Conservation (phyloP, 2,329 filamentous ascomycete genomes). For the Alternaria sp. region DNA sequence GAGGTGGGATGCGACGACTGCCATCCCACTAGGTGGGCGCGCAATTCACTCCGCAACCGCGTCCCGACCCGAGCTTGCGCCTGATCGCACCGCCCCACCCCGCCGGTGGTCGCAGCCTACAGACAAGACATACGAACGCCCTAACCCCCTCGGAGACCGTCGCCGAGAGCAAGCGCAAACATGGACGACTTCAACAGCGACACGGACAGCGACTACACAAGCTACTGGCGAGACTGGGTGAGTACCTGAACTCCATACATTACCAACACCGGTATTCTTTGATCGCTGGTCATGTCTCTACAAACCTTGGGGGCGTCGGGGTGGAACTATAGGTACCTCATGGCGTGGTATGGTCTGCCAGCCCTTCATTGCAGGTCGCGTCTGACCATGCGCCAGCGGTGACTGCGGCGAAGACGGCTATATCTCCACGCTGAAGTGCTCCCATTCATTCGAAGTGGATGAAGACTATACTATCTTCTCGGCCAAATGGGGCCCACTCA, state of each 20-base stretch:
- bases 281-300: conserved; percentile 1
- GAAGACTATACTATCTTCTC: conserved; percentile 1
- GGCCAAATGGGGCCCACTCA: conserved; percentile 4
- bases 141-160: not conserved
- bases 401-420: conserved; percentile 8
- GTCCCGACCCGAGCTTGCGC: conserved; percentile 18
- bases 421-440: conserved; percentile 8
- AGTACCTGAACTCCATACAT: conserved; percentile 51
- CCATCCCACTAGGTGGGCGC: conserved; percentile 25
- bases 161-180: conserved; percentile 25
- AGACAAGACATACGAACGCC: not conserved
- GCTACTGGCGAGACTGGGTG: conserved; percentile 99
- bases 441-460: not conserved
- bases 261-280: not conserved
- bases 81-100: conserved; percentile 17
- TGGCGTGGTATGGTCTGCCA: conserved; percentile 7
- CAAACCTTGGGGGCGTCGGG: not conserved
- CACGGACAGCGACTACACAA: conserved; percentile 98
- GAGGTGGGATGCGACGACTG: conserved; percentile 15
- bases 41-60: conserved; percentile 29
- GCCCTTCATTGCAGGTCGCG: not conserved
- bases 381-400: conserved; percentile 10
- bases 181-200: conserved; percentile 99
- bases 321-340: not conserved
- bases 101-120: conserved; percentile 14